Conservation (phyloP, 2,329 filamentous ascomycete species). For the Botryosphaeria dothidea region DNA sequence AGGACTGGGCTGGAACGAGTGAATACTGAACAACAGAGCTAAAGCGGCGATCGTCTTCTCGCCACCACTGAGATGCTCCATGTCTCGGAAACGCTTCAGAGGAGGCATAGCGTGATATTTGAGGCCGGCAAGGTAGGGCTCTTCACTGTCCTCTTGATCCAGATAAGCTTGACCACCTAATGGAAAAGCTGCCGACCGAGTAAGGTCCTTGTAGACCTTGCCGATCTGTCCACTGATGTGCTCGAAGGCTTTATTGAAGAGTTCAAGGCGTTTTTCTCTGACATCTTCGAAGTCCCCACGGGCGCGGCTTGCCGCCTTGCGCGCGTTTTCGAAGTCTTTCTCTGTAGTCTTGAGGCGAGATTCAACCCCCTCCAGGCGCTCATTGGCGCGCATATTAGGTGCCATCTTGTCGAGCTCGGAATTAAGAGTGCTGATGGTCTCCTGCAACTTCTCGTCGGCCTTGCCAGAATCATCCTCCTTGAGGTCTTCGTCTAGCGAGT, state of each 20-base stretch:
- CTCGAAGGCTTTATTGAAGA: slow-evolving; percentile 92
- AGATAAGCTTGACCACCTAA: slow-evolving; percentile 88
- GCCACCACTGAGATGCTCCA: slow-evolving; percentile 96
- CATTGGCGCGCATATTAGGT: slow-evolving; percentile 93
- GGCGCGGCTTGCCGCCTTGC: slow-evolving; percentile 69
- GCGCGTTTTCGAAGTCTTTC: slow-evolving; percentile 84
- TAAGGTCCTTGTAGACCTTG: slow-evolving; percentile 92
- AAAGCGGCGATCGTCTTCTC: slow-evolving; percentile 99
- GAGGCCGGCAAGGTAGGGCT: slow-evolving; percentile 92
- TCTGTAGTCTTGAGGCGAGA: slow-evolving; percentile 80
- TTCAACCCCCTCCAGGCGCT: slow-evolving; percentile 85
- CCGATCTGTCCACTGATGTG: slow-evolving; percentile 96
- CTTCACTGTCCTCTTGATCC: slow-evolving; percentile 93
- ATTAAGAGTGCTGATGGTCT: slow-evolving; percentile 73
- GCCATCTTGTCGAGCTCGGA: slow-evolving; percentile 89
- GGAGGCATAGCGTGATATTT: slow-evolving; percentile 99
- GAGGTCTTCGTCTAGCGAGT: slow-evolving; percentile 76
- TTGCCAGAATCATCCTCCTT: slow-evolving; percentile 72
- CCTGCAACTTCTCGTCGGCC: slow-evolving; percentile 73
- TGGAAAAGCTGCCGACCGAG: slow-evolving; percentile 84
- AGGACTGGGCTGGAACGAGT: slow-evolving; percentile 91
- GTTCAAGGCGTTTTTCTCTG: slow-evolving; percentile 78
- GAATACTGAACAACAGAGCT: slow-evolving; percentile 93
- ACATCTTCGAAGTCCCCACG: slow-evolving; percentile 82
- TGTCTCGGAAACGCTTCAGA: slow-evolving; percentile 96